Evolutionary conservation across 495 filamentous ascomycete genomes (phyloP).

Genomic region (Neurospora sp.): DNA sequence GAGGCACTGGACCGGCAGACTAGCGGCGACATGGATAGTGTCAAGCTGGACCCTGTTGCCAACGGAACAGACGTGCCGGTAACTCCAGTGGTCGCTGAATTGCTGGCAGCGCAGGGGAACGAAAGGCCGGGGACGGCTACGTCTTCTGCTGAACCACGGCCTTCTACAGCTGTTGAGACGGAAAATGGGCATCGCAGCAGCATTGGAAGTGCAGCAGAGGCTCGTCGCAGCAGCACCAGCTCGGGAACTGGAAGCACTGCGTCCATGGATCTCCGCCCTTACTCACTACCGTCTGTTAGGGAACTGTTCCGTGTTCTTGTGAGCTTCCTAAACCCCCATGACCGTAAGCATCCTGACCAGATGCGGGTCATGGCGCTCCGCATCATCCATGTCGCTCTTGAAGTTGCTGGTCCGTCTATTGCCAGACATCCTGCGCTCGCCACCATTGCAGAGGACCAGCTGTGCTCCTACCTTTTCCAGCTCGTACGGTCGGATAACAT

Average conservation of each 20-base stretch:
- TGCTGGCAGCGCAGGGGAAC: constrained; percentile 23
- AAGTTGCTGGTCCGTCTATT: constrained; percentile 93
- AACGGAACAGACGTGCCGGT: constrained; percentile 50
- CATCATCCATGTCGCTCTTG: constrained; percentile 94
- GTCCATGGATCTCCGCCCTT: constrained; percentile 62
- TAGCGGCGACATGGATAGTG: constrained; percentile 55
- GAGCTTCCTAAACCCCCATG: constrained; percentile 86
- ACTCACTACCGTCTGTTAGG: constrained; percentile 84
- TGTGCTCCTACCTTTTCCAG: constrained; percentile 94
- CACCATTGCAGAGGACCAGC: constrained; percentile 78
- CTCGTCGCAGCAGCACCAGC: constrained; percentile 21
- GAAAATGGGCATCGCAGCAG: constrained; percentile 8
- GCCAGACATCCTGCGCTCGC: constrained; percentile 86
- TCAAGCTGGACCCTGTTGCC: constrained; percentile 86
- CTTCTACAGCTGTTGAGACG: constrained; percentile 34
- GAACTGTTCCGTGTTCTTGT: constrained; percentile 94
- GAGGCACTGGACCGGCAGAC: constrained; percentile 49
- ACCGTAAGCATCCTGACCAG: constrained; percentile 80
- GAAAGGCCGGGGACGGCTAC: constrained; percentile 23
- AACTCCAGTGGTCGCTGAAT: constrained; percentile 1
- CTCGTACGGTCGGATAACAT: constrained; percentile 94
- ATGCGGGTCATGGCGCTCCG: constrained; percentile 95
- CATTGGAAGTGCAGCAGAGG: constrained; percentile 7
- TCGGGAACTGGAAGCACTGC: constrained; percentile 29
- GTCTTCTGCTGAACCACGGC: constrained; percentile 36